These are phyloP conservation scores for Salvia sclarea DNA, from an alignment of 305 asterid species.

Conservation along the genomic window DNA sequence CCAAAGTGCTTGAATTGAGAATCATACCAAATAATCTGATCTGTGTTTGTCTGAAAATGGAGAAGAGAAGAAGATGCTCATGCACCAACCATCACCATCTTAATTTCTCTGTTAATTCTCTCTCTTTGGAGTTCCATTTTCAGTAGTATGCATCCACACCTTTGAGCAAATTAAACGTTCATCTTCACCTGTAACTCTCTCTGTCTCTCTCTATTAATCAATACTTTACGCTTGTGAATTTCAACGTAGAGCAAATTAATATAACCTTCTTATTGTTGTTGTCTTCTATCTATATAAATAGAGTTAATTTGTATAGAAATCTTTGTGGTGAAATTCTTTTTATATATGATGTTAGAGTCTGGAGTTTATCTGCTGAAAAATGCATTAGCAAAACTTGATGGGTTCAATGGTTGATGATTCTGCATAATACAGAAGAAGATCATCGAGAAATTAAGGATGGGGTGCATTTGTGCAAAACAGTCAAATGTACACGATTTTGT, in stretches of 20 bases:
- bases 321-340: too few relatives aligned
- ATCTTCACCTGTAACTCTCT: neutral
- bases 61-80: neutral
- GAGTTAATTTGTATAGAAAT: too few relatives aligned
- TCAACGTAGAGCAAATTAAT: too few relatives aligned
- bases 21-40: conserved; percentile 10
- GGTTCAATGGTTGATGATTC: conserved; percentile 28
- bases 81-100: neutral
- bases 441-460: conserved; percentile 44
- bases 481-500: conserved; percentile 44
- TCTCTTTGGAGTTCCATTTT: neutral
- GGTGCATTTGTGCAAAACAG: conserved; percentile 75
- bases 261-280: too few relatives aligned
- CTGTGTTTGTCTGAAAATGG: neutral
- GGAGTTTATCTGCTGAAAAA: neutral
- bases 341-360: neutral
- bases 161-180: neutral
- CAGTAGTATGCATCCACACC: neutral
- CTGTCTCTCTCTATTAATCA: neutral
- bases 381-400: neutral
- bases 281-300: too few relatives aligned
- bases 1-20: conserved; percentile 5
- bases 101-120: neutral
- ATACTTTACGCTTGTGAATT: too few relatives aligned
- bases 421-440: neutral